phyloP scores from a whole-genome alignment of 1,284 basidiomycete species.

The Puccinia hordei region DNA sequence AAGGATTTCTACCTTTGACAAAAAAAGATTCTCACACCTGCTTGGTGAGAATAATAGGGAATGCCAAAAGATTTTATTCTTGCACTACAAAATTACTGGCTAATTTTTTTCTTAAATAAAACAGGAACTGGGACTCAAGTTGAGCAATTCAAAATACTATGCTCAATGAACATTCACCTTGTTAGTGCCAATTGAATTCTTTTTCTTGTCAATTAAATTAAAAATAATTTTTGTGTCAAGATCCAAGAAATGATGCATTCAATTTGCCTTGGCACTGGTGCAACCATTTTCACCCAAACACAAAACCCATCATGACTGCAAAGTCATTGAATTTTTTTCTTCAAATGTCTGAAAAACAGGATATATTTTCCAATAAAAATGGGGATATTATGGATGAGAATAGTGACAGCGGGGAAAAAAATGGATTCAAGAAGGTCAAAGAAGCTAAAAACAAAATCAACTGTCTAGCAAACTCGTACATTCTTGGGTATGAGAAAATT shows the following conservation, averaged over 20 bases:
- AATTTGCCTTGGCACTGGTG: neutral
- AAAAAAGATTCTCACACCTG: too few species aligned
- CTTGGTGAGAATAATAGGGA: too few species aligned
- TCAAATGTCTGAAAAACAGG: neutral
- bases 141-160: neutral
- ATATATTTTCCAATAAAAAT: neutral
- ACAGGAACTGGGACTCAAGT: conserved; percentile 7
- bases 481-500: neutral
- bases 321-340: neutral
- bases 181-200: neutral
- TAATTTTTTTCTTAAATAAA: conserved; percentile 22
- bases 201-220: neutral
- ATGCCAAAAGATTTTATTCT: too few species aligned
- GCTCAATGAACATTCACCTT: conserved; percentile 15
- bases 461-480: neutral
- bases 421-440: neutral
- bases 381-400: neutral
- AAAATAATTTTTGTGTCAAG: neutral
- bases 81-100: conserved; percentile 25
- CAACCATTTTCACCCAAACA: neutral
- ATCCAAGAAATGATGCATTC: conserved; percentile 1
- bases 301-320: neutral
- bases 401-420: neutral
- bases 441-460: neutral
- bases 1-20: conserved; percentile 45